These are phyloP conservation scores for Coemansia sp. DNA, from an alignment of 192 early-diverging fungal species.

Conservation along the genomic window DNA sequence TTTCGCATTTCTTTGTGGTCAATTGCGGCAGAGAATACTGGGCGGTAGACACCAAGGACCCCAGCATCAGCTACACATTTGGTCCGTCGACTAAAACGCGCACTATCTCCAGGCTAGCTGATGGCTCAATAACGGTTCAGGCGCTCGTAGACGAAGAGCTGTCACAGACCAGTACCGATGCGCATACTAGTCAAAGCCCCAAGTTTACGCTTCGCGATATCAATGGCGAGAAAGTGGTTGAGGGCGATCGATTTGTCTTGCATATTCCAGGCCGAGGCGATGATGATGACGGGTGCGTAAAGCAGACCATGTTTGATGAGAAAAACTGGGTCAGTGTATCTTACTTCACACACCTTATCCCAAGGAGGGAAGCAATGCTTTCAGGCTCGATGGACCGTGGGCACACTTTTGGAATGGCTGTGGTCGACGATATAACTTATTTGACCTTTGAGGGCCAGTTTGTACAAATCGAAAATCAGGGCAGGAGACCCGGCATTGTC, in stretches of 20 bases:
- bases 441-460: neutral
- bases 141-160: neutral
- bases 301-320: neutral
- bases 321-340: neutral
- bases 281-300: neutral
- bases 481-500: neutral
- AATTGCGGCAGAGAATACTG: neutral
- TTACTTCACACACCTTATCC: neutral
- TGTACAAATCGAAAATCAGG: too few species aligned
- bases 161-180: neutral
- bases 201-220: neutral
- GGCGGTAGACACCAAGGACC: neutral
- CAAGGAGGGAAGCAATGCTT: neutral
- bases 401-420: neutral
- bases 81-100: too few species aligned
- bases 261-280: too few species aligned
- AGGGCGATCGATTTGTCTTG: neutral
- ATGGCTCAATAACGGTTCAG: neutral
- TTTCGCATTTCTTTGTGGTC: constrained; percentile 1
- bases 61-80: too few species aligned
- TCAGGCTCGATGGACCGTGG: neutral
- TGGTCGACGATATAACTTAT: neutral
- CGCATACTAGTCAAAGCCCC: neutral
- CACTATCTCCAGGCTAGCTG: neutral
- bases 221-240: too few species aligned